phyloP scores from a whole-genome alignment of 441 rosid species.

The Croton laevigatus region DNA sequence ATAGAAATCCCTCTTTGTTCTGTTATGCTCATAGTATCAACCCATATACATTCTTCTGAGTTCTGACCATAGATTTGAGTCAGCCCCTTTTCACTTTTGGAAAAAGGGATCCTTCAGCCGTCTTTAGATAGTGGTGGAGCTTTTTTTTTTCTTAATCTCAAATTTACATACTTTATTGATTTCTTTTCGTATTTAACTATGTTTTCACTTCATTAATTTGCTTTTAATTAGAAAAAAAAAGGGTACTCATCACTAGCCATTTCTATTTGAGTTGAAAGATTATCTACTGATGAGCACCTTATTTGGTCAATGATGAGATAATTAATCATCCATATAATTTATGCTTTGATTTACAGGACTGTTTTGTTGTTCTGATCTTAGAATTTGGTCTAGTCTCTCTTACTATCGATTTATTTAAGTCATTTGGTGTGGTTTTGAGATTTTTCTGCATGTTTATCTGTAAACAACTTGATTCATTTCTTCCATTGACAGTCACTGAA shows the following conservation, averaged over 20 bases:
- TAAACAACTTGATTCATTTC: slow-evolving; percentile 12
- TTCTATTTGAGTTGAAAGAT: neutral
- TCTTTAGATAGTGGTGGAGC: slow-evolving; percentile 6
- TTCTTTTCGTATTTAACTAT: neutral
- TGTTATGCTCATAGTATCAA: slow-evolving; percentile 15
- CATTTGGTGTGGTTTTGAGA: neutral
- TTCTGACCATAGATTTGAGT: slow-evolving; percentile 22
- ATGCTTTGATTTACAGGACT: neutral
- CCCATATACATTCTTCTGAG: slow-evolving; percentile 18
- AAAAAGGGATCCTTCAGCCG: slow-evolving; percentile 1
- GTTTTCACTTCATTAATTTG: neutral
- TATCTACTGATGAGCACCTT: slow-evolving; percentile 5
- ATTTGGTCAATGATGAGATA: neutral
- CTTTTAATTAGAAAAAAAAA: neutral
- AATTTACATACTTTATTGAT: neutral
- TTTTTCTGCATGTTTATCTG: slow-evolving; percentile 10
- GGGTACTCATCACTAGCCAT: neutral
- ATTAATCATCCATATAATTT: neutral
- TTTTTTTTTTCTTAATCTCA: neutral
- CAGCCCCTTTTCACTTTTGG: slow-evolving; percentile 17
- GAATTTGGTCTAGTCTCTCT: neutral
- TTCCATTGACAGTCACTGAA: slow-evolving; percentile 63
- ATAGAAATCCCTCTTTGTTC: neutral
- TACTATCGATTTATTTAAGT: slow-evolving; percentile 1
- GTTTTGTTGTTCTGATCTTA: slow-evolving; percentile 2